Evolutionary conservation across 1,139 yeast genomes (phyloP), one percentile per base, ranked within the genome.

Genomic region (Chernovozyma aurita): DNA sequence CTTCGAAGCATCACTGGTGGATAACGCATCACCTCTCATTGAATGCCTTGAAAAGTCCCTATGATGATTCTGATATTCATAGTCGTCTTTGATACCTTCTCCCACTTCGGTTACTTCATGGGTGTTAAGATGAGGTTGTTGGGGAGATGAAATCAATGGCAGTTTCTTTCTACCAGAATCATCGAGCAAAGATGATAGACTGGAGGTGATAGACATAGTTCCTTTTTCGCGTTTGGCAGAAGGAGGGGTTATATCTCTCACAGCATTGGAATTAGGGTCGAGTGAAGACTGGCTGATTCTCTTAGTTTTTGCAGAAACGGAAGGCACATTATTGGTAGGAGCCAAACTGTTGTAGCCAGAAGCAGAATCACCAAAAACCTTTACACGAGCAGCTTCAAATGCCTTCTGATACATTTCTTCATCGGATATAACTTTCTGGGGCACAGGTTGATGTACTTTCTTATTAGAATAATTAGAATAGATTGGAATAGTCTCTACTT

Each of bases 401-500:
- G 42, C 32, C 22, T 35, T 39, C 6, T 37, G 28, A 29, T 30
- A 36, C 32, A 32, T 39, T 17, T 34, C 37, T 26, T 37, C 34
- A 18, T 39, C 40, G 4, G 37, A 30, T 4, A 34, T 32, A 4
- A n/a, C 25, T 21, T 32, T 28, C 7, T 7, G 29, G 6, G 22
- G 18, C 11, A 13, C n/a, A 5, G 36, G 29, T 8, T 16, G 13
- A 7, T 15, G 15, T 9, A 22, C 26, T 4, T 37, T 37, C 14
- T 32, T 33, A 26, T 25, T 30, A 9, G 36, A 31, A 16, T 32
- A 32, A 4, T 34, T 28, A 4, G 34, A 36, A 31, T 51, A 48
- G 26, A 58, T 52, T 1, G 67, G 64, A 25, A 68, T 66, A 2
- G 73, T 68, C 42, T 67, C 69, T 7, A 67, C 70, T 7, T 53